Percentiles rank a stretch among this genome's conserved stretches.
Evolutionary conservation across 2,329 filamentous ascomycete genomes (phyloP).

Genomic region (Rhinocladiella similis): DNA sequence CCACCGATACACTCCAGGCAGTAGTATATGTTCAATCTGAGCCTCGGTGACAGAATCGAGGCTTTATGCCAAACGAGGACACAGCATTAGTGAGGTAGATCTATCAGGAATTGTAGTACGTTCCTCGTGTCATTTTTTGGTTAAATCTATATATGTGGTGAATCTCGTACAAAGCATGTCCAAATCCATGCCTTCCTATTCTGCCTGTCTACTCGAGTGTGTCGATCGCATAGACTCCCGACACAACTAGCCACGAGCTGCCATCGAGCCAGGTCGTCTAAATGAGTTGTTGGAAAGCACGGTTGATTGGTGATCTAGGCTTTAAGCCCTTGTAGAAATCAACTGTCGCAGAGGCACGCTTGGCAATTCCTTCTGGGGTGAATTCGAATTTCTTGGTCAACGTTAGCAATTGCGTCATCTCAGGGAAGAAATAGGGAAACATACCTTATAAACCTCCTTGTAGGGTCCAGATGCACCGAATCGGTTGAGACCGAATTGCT

Average conservation of each 20-base stretch:
- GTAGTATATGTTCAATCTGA: no score
- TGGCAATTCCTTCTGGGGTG: conserved; percentile 92
- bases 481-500: conserved; percentile 99
- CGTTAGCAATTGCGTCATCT: conserved; percentile 37
- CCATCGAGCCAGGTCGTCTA: conserved; percentile 47
- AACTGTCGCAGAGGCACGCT: conserved; percentile 87
- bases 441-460: conserved; percentile 93
- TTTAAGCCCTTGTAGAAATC: conserved; percentile 98
- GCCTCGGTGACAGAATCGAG: no score
- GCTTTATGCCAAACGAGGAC: no score
- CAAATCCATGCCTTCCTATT: background rate
- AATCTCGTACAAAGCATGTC: background rate
- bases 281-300: conserved; percentile 95
- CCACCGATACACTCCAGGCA: no score
- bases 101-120: no score
- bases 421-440: conserved; percentile 31
- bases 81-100: no score
- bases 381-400: conserved; percentile 90
- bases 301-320: conserved; percentile 92
- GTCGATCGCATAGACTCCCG: no score
- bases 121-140: background rate
- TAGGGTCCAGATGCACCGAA: conserved; percentile 97
- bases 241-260: background rate
- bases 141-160: background rate
- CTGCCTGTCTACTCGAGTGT: background rate